Percentiles rank a stretch among this genome's conserved stretches.
Conservation (phyloP, 2,329 filamentous ascomycete species). For the Lanzia echinophila region DNA sequence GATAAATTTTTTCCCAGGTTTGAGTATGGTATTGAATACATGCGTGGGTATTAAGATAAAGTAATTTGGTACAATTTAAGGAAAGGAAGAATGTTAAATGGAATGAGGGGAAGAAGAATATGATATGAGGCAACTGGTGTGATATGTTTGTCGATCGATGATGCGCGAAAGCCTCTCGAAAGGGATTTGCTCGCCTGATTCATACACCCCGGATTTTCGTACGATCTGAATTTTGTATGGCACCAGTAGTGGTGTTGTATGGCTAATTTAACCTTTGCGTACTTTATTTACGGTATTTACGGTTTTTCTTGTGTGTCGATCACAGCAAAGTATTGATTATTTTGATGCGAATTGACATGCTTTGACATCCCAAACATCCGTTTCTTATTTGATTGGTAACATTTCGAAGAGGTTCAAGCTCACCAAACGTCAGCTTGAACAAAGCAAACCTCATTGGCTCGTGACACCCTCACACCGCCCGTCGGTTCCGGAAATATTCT, state of each 20-base stretch:
- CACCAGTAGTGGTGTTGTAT: too few species aligned
- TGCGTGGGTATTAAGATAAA: constrained; percentile 1
- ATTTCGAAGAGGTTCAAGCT: neutral
- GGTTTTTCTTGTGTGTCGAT: too few species aligned
- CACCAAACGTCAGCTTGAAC: neutral
- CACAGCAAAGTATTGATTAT: too few species aligned
- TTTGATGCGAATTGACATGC: neutral
- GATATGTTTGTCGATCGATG: neutral
- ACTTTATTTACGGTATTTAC: too few species aligned
- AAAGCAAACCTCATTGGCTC: constrained; percentile 1
- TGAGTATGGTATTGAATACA: constrained; percentile 1
- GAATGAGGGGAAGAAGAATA: neutral
- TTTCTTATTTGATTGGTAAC: neutral
- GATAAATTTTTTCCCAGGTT: constrained; percentile 9
- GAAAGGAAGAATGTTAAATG: neutral
- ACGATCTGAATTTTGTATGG: neutral
- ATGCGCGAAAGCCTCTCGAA: neutral
- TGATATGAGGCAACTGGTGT: neutral
- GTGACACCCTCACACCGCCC: neutral
- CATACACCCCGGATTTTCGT: constrained; percentile 6
- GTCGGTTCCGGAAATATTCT: neutral
- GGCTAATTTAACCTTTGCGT: too few species aligned
- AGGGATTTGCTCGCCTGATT: constrained; percentile 8
- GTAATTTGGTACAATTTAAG: neutral
- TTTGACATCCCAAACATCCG: neutral